Conservation (phyloP, 139 green algal species). For the Bryopsis sp. region DNA sequence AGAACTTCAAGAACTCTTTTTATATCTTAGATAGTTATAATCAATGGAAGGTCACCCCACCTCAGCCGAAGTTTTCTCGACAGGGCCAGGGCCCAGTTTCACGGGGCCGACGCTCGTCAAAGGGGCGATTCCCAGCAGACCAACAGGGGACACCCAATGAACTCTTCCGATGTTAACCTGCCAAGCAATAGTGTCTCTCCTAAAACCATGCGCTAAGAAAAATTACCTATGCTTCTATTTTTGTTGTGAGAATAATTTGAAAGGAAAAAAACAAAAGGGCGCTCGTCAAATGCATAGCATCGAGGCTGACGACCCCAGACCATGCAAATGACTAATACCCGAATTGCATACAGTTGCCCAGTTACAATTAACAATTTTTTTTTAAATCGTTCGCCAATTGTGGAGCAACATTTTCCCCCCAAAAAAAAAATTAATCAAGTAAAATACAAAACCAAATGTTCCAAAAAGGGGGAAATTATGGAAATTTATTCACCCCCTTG, state of each 20-base stretch:
- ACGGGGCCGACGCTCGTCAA: constrained; percentile 8
- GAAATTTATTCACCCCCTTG: background rate
- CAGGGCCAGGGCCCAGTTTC: background rate
- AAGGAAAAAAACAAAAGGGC: background rate
- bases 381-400: background rate
- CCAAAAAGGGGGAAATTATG: background rate
- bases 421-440: too few species aligned
- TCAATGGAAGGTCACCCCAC: background rate
- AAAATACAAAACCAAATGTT: background rate
- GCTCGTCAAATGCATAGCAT: background rate
- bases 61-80: constrained; percentile 3
- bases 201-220: too few species aligned
- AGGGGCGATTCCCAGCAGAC: background rate
- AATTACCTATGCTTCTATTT: background rate
- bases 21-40: background rate
- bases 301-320: background rate
- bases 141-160: background rate
- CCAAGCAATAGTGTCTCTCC: background rate
- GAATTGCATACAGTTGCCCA: background rate
- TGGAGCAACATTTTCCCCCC: background rate
- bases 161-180: constrained; percentile 10
- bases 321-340: background rate
- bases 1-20: background rate
- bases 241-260: background rate
- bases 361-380: too few species aligned